phyloP scores from a whole-genome alignment of 2,329 filamentous ascomycete species.

The Aspergillus sp. region DNA sequence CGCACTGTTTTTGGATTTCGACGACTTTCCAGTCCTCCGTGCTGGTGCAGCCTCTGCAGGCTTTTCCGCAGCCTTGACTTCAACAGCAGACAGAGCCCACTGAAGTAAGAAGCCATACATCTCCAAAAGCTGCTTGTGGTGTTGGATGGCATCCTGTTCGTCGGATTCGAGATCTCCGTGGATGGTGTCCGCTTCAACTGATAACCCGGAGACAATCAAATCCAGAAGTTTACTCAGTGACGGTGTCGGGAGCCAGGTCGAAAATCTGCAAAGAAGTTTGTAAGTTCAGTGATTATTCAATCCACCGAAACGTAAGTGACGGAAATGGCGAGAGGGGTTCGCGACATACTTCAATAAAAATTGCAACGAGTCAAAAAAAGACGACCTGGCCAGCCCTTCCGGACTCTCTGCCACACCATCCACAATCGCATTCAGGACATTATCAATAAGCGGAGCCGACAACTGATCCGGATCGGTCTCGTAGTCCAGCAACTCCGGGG shows the following conservation, averaged over 20 bases:
- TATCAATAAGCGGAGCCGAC: constrained; percentile 69
- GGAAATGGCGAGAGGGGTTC: constrained; percentile 36
- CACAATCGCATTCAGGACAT: constrained; percentile 80
- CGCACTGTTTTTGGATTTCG: constrained; percentile 58
- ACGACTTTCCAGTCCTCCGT: constrained; percentile 60
- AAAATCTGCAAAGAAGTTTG: constrained; percentile 62
- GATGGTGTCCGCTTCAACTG: constrained; percentile 75
- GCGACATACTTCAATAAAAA: constrained; percentile 90
- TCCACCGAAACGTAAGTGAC: constrained; percentile 24
- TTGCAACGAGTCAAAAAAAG: constrained; percentile 84
- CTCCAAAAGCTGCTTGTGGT: constrained; percentile 87
- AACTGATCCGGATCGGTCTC: constrained; percentile 84
- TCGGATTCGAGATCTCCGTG: constrained; percentile 83
- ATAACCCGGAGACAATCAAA: constrained; percentile 75
- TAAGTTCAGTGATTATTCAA: constrained; percentile 52
- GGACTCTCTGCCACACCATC: constrained; percentile 88
- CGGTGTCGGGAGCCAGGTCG: constrained; percentile 67
- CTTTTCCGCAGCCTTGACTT: constrained; percentile 88
- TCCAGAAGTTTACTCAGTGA: constrained; percentile 89
- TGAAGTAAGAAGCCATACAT: constrained; percentile 90
- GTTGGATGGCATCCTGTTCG: constrained; percentile 75
- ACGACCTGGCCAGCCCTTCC: constrained; percentile 70
- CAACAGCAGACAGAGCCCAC: constrained; percentile 91
- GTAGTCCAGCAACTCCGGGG: constrained; percentile 74
- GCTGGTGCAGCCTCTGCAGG: constrained; percentile 62